Evolutionary conservation across 768 basidiomycete species (phyloP).

Genomic region (Agaricus subrufescens): DNA sequence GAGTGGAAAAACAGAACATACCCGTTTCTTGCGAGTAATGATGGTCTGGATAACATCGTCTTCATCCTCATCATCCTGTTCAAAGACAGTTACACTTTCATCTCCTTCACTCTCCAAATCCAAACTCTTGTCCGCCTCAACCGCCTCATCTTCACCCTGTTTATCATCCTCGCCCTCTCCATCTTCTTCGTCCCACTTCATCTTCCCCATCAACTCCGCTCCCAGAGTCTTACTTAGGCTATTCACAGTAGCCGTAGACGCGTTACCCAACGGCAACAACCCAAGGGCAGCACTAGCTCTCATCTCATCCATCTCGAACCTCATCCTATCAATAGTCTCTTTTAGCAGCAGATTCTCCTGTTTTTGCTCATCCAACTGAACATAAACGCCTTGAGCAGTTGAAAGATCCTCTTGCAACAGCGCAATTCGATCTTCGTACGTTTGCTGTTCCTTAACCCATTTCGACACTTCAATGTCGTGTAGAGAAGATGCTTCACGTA

Average conservation of each 20-base stretch:
- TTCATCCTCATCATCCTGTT: slow-evolving; percentile 60
- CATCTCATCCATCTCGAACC: slow-evolving; percentile 93
- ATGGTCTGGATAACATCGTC: slow-evolving; percentile 80
- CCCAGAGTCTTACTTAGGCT: slow-evolving; percentile 73
- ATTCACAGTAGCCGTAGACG: slow-evolving; percentile 43
- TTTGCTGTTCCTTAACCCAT: slow-evolving; percentile 40
- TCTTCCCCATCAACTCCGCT: slow-evolving; percentile 63
- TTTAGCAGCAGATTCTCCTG: slow-evolving; percentile 90
- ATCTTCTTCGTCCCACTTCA: slow-evolving; percentile 39
- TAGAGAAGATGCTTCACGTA: slow-evolving; percentile 54
- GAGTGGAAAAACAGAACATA: slow-evolving; percentile 22
- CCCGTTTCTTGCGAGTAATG: slow-evolving; percentile 79
- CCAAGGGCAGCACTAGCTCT: slow-evolving; percentile 41
- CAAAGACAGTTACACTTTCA: slow-evolving; percentile 26
- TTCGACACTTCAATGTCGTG: slow-evolving; percentile 66
- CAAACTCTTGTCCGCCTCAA: slow-evolving; percentile 30
- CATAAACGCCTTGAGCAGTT: slow-evolving; percentile 66
- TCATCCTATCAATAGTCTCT: slow-evolving; percentile 93
- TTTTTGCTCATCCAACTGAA: slow-evolving; percentile 85
- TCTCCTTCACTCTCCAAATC: slow-evolving; percentile 28
- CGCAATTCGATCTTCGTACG: slow-evolving; percentile 66
- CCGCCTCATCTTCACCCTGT: slow-evolving; percentile 26
- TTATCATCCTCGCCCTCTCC: slow-evolving; percentile 29
- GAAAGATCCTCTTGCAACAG: slow-evolving; percentile 70
- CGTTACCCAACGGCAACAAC: slow-evolving; percentile 30